Percentiles rank a stretch among this genome's conserved stretches.
Conservation (phyloP, 768 basidiomycete genomes). For the Mycena indigotica region DNA sequence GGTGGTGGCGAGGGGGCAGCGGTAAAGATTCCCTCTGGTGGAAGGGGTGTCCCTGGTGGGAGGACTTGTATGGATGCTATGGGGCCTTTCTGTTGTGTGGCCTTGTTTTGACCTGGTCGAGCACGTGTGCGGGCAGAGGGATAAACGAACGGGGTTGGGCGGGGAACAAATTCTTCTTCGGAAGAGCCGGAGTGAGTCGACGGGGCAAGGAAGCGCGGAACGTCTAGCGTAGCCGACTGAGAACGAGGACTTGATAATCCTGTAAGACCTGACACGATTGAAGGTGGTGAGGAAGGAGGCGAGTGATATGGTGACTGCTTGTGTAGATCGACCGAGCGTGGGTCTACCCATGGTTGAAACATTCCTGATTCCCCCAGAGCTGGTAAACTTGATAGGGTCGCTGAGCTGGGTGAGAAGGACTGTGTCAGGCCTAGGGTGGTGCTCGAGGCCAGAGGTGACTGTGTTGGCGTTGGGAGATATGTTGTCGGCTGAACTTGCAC, state of each 20-base stretch:
- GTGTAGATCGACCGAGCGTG: background rate
- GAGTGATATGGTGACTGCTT: background rate
- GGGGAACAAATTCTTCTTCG: background rate
- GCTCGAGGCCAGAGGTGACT: background rate
- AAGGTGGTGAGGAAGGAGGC: background rate
- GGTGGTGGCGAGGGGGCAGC: background rate
- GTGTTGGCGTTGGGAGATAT: background rate
- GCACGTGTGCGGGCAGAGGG: slow-evolving; percentile 26
- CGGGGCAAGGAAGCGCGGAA: background rate
- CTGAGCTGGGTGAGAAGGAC: background rate
- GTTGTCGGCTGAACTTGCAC: background rate
- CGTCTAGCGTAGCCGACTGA: background rate
- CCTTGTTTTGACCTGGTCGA: slow-evolving; percentile 7
- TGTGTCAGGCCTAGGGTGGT: background rate
- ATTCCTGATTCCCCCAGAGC: background rate
- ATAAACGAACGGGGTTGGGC: slow-evolving; percentile 20
- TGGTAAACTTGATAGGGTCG: background rate
- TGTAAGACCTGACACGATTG: background rate
- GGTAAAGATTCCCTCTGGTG: slow-evolving; percentile 6
- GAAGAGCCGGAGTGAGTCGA: background rate
- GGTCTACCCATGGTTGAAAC: background rate
- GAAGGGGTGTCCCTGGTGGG: slow-evolving; percentile 8
- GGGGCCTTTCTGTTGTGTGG: slow-evolving; percentile 2
- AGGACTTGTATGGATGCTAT: background rate
- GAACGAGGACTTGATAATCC: background rate